Evolutionary conservation across 768 basidiomycete genomes (phyloP).

Genomic region (Daedaleopsis nitida): DNA sequence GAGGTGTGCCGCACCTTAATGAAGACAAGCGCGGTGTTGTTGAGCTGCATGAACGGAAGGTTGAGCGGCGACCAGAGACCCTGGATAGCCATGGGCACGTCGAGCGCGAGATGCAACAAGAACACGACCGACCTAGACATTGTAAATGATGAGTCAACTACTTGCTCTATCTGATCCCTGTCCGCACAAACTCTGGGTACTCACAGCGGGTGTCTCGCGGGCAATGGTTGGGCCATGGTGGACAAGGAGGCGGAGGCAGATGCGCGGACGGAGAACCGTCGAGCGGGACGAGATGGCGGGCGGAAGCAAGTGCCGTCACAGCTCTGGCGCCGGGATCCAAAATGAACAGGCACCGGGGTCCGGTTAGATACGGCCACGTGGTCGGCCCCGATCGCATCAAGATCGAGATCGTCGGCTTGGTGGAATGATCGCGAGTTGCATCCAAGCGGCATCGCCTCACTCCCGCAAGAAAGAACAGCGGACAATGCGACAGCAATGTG

Average conservation of each 20-base stretch:
- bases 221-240: constrained; percentile 23
- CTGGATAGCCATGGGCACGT: constrained; percentile 77
- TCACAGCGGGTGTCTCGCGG: constrained; percentile 19
- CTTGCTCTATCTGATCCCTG: not conserved
- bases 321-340: too few species aligned
- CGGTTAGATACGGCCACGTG: constrained; percentile 14
- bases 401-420: constrained; percentile 16
- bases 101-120: constrained; percentile 77
- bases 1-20: constrained; percentile 57
- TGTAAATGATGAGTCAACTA: not conserved
- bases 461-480: not conserved
- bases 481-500: not conserved
- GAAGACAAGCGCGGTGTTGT: constrained; percentile 77
- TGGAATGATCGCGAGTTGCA: constrained; percentile 1
- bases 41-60: constrained; percentile 78
- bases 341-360: constrained; percentile 10
- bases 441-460: not conserved
- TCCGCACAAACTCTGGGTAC: constrained; percentile 2
- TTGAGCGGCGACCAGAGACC: constrained; percentile 63
- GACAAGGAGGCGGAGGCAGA: not conserved
- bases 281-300: not conserved
- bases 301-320: constrained; percentile 4
- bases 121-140: constrained; percentile 62
- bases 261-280: not conserved
- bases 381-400: not conserved